phyloP scores from a whole-genome alignment of 225 moss, liverwort and hornwort species.

The Pseudisothecium myosuroides region DNA sequence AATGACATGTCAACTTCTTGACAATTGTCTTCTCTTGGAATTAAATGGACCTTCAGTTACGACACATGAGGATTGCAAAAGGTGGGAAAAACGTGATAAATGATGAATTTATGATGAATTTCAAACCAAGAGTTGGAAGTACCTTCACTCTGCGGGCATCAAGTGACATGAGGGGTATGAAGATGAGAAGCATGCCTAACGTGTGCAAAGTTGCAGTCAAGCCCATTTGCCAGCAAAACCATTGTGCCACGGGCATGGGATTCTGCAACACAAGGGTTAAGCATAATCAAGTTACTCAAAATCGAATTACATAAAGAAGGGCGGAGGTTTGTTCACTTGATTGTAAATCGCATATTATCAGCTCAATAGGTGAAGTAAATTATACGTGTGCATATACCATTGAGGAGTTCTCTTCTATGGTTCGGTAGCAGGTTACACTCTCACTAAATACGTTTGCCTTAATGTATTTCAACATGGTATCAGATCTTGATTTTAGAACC shows the following conservation, averaged over 20 bases:
- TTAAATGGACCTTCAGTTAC: too few species aligned
- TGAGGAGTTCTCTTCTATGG: neutral
- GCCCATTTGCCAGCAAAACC: constrained; percentile 99
- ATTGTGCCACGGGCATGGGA: constrained; percentile 91
- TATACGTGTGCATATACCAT: neutral
- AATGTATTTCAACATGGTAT: neutral
- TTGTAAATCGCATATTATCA: neutral
- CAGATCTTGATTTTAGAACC: neutral
- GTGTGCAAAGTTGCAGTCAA: constrained; percentile 86
- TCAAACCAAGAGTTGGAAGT: neutral
- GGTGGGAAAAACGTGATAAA: too few species aligned
- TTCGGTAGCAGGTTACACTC: neutral
- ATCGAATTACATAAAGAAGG: neutral
- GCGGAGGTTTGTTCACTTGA: too few species aligned
- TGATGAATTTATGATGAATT: neutral
- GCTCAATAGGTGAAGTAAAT: neutral
- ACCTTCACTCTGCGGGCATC: constrained; percentile 95
- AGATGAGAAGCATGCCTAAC: constrained; percentile 70
- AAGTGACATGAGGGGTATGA: constrained; percentile 89
- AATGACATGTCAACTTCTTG: neutral
- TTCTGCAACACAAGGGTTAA: constrained; percentile 34
- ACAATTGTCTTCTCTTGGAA: neutral
- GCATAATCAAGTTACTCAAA: neutral
- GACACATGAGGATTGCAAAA: neutral
- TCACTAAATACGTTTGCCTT: neutral